These are phyloP conservation scores for Calocybe gangraenosa DNA, from an alignment of 768 basidiomycete species.

Conservation along the genomic window DNA sequence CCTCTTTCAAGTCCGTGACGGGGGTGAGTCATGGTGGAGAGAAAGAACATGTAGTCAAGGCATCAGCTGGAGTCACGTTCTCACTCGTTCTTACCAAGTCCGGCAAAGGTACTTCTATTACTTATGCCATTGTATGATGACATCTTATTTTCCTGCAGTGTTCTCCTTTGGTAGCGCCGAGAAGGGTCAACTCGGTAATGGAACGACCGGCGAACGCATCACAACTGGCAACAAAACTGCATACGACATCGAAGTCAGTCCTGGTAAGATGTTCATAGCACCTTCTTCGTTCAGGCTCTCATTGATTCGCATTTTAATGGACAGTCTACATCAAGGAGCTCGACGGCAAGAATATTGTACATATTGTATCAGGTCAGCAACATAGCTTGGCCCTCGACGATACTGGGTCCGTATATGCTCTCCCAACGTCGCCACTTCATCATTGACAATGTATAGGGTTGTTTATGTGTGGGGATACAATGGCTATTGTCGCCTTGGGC, in stretches of 20 bases:
- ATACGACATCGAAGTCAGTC: constrained; percentile 72
- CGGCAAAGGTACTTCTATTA: constrained; percentile 60
- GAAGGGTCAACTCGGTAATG: neutral
- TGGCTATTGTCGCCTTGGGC: constrained; percentile 87
- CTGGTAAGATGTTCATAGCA: constrained; percentile 39
- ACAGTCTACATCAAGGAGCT: constrained; percentile 74
- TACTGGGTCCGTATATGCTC: constrained; percentile 47
- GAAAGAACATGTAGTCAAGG: constrained; percentile 65
- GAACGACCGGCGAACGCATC: constrained; percentile 68
- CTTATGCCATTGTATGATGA: neutral
- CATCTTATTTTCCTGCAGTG: neutral
- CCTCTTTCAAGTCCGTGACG: constrained; percentile 58
- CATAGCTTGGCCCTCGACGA: constrained; percentile 81
- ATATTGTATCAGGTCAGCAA: constrained; percentile 85
- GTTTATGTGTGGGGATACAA: constrained; percentile 89
- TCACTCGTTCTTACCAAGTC: constrained; percentile 76
- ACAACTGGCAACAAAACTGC: constrained; percentile 80
- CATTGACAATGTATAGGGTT: constrained; percentile 35
- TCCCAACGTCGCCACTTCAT: neutral
- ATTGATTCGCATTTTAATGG: neutral
- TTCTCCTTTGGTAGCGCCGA: neutral
- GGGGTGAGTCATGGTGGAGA: constrained; percentile 55
- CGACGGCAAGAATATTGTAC: constrained; percentile 69
- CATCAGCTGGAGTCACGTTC: constrained; percentile 80
- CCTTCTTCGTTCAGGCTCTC: neutral